A percentile compares a stretch with the other conserved stretches of the same genome.
Conservation (phyloP, 2,329 filamentous ascomycete species). For the Aspergillus puulaauensis region DNA sequence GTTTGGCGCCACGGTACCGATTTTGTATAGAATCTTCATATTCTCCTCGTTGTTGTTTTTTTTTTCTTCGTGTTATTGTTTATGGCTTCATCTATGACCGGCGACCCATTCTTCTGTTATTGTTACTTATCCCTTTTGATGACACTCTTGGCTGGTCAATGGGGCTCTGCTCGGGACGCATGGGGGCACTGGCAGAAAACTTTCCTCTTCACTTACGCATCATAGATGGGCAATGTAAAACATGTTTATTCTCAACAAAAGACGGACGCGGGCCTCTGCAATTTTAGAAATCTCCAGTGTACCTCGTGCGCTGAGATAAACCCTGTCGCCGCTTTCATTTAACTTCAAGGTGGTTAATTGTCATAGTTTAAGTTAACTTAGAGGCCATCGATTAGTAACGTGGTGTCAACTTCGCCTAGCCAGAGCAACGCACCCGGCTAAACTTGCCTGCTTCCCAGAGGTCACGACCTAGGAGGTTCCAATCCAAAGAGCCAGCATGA, state of each 20-base stretch:
- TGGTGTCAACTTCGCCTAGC: background rate
- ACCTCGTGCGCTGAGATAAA: background rate
- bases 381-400: background rate
- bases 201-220: conserved; percentile 33
- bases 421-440: background rate
- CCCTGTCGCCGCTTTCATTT: background rate
- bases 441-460: background rate
- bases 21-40: conserved; percentile 41
- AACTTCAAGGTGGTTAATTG: no score
- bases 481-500: background rate
- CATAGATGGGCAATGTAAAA: conserved; percentile 44
- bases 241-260: conserved; percentile 19
- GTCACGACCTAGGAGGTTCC: background rate
- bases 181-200: conserved; percentile 28
- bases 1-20: conserved; percentile 39
- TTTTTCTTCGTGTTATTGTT: conserved; percentile 19
- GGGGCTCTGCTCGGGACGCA: conserved; percentile 23
- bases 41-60: conserved; percentile 13
- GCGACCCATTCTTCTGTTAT: conserved; percentile 26
- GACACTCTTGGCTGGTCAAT: conserved; percentile 25
- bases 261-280: background rate
- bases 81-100: conserved; percentile 27
- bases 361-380: no score
- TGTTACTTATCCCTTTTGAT: conserved; percentile 23
- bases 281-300: background rate